Conservation (phyloP, 2,329 filamentous ascomycete genomes). For the Huntiella savannae region DNA sequence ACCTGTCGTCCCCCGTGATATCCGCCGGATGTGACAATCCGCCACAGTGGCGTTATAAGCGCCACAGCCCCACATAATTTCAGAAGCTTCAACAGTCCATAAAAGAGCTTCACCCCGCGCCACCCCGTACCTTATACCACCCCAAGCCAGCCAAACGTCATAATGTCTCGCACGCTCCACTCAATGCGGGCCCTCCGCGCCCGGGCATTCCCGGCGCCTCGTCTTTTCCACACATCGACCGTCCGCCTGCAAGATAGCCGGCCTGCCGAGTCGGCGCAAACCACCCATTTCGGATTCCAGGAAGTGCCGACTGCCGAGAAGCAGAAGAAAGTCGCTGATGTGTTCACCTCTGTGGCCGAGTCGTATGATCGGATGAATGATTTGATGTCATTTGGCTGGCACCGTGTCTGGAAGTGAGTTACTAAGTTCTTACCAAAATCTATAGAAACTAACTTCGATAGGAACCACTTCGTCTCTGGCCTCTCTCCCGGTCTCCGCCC, state of each 20-base stretch:
- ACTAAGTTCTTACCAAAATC: not conserved
- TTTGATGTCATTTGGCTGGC: slow-evolving; percentile 93
- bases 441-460: not conserved
- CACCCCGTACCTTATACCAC: too few species aligned
- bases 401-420: slow-evolving; percentile 72
- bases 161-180: too few species aligned
- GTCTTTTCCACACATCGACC: not conserved
- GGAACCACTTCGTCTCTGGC: slow-evolving; percentile 79
- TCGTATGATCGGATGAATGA: slow-evolving; percentile 99
- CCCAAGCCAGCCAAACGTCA: too few species aligned
- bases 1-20: too few species aligned
- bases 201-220: not conserved
- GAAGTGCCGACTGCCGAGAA: slow-evolving; percentile 70
- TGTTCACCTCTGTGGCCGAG: slow-evolving; percentile 88
- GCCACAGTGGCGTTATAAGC: too few species aligned
- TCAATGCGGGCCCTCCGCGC: not conserved
- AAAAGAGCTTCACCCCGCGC: too few species aligned
- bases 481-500: slow-evolving; percentile 59
- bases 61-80: too few species aligned
- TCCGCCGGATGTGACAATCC: too few species aligned
- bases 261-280: not conserved
- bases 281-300: slow-evolving; percentile 79
- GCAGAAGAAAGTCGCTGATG: slow-evolving; percentile 49
- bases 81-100: too few species aligned
- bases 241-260: slow-evolving; percentile 3